phyloP scores from a whole-genome alignment of 495 filamentous ascomycete species.

The Tricharina praecox region DNA sequence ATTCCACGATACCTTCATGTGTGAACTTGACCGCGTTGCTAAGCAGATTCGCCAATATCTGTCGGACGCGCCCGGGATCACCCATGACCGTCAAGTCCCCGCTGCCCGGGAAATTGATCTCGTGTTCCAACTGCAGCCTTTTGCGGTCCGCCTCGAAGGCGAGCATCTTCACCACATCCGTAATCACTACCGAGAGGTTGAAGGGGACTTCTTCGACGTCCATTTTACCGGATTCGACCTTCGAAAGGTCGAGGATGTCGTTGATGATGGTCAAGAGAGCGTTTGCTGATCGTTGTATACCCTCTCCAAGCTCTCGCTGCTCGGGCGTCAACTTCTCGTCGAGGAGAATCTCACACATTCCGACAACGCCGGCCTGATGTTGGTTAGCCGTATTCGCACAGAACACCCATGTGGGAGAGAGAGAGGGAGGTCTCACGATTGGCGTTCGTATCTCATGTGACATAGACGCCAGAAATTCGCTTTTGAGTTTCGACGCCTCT shows the following conservation, averaged over 20 bases:
- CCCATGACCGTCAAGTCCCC: constrained; percentile 39
- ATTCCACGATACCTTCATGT: constrained; percentile 47
- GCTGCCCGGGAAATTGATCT: constrained; percentile 20
- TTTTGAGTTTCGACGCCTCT: constrained; percentile 52
- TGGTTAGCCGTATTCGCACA: too few species aligned
- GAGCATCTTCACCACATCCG: constrained; percentile 52
- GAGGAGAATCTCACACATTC: constrained; percentile 52
- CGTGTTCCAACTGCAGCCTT: constrained; percentile 31
- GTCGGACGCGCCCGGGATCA: constrained; percentile 61
- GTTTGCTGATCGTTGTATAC: constrained; percentile 65
- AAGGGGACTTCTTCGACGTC: constrained; percentile 69
- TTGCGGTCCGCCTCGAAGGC: constrained; percentile 34
- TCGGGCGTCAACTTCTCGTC: constrained; percentile 49
- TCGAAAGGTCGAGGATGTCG: constrained; percentile 76
- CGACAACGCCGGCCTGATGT: constrained; percentile 66
- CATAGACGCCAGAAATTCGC: constrained; percentile 62
- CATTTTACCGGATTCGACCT: constrained; percentile 59
- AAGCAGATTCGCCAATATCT: constrained; percentile 74
- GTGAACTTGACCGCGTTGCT: constrained; percentile 88
- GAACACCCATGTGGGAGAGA: too few species aligned
- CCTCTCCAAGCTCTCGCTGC: constrained; percentile 57
- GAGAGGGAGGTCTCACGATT: too few species aligned
- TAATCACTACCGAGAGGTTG: constrained; percentile 51
- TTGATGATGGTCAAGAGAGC: constrained; percentile 76
- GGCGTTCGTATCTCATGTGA: constrained; percentile 81